Percentiles rank a stretch among this genome's conserved stretches.
Conservation (phyloP, 768 basidiomycete genomes). For the Auriscalpium vulgare region DNA sequence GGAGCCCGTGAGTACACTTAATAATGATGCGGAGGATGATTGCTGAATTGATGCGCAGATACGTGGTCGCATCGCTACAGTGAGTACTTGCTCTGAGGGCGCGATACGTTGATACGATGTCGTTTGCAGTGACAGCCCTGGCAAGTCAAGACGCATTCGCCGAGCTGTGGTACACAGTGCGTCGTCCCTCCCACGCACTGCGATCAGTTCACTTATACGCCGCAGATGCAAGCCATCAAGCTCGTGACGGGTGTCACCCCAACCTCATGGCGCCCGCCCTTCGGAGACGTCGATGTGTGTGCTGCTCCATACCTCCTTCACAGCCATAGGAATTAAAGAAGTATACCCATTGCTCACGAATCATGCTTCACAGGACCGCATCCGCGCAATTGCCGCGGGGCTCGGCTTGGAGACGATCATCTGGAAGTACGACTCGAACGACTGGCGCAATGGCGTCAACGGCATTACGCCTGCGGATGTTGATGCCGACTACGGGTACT, state of each 20-base stretch:
- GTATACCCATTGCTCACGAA: no score
- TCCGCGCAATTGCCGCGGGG: conserved; percentile 59
- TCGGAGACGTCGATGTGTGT: conserved; percentile 49
- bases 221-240: conserved; percentile 43
- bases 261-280: conserved; percentile 56
- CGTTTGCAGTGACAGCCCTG: conserved; percentile 43
- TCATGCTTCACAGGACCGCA: conserved; percentile 37
- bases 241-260: conserved; percentile 48
- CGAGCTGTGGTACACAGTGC: conserved; percentile 64
- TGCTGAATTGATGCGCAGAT: conserved; percentile 16
- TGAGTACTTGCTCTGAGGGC: background rate
- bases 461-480: conserved; percentile 1
- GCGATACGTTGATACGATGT: background rate
- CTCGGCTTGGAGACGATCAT: conserved; percentile 66
- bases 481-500: conserved; percentile 1
- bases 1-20: conserved; percentile 36
- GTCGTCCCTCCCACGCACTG: conserved; percentile 12
- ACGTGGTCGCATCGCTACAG: conserved; percentile 49
- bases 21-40: background rate
- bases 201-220: background rate
- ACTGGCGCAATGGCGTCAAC: conserved; percentile 42
- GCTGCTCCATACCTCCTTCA: background rate
- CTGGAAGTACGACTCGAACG: conserved; percentile 65
- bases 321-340: background rate
- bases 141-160: conserved; percentile 63